Conservation (phyloP, 2,329 filamentous ascomycete genomes). For the Cryphonectria japonica region DNA sequence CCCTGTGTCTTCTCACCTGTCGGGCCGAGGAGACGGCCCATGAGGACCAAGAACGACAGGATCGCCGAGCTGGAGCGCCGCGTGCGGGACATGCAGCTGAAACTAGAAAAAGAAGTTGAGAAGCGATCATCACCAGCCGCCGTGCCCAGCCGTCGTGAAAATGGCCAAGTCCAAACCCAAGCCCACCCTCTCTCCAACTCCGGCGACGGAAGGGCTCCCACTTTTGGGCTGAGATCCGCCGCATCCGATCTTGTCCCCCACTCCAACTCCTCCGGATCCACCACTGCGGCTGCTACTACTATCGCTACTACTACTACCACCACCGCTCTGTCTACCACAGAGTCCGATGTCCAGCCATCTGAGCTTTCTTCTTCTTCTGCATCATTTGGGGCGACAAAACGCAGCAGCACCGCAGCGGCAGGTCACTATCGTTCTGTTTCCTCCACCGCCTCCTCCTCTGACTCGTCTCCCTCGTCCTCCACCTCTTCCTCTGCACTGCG, state of each 20-base stretch:
- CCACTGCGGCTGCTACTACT: not conserved
- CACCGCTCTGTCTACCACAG: not conserved
- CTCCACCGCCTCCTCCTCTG: not conserved
- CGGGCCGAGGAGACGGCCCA: slow-evolving; percentile 23
- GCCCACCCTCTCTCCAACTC: not conserved
- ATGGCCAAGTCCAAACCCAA: slow-evolving; percentile 1
- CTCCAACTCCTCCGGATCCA: not conserved
- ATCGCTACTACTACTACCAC: no score
- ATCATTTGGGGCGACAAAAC: not conserved
- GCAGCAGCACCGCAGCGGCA: not conserved
- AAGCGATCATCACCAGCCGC: slow-evolving; percentile 6
- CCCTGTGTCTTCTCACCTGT: slow-evolving; percentile 27
- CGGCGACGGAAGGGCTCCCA: slow-evolving; percentile 6
- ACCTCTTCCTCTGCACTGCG: not conserved
- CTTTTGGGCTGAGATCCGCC: not conserved
- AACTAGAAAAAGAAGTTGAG: slow-evolving; percentile 23
- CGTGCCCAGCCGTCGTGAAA: not conserved
- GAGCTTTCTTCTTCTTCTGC: not conserved
- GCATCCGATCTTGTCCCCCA: not conserved
- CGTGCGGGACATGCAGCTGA: slow-evolving; percentile 29
- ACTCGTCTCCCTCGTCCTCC: not conserved
- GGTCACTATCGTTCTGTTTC: not conserved
- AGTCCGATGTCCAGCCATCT: no score
- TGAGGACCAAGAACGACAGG: slow-evolving; percentile 27
- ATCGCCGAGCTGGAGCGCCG: slow-evolving; percentile 29